Conservation (phyloP, 2,329 filamentous ascomycete genomes). For the Cladosporium sp. region DNA sequence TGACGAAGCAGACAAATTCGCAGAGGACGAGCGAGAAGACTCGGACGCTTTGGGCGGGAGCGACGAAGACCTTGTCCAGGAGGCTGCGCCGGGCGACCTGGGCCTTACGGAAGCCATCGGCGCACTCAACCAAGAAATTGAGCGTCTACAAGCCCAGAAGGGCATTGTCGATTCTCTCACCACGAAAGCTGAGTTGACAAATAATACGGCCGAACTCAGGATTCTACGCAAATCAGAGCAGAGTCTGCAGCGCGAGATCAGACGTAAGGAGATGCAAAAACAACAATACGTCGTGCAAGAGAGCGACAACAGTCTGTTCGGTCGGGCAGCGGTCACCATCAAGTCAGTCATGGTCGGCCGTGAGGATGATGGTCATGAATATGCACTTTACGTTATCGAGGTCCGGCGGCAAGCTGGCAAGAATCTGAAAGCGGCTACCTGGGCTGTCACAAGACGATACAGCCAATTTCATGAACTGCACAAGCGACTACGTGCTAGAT, state of each 20-base stretch:
- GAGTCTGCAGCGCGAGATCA: slow-evolving; percentile 87
- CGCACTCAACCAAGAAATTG: slow-evolving; percentile 83
- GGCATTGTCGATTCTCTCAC: slow-evolving; percentile 88
- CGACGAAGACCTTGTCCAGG: slow-evolving; percentile 80
- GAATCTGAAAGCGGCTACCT: slow-evolving; percentile 93
- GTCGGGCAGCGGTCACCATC: slow-evolving; percentile 84
- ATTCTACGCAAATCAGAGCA: slow-evolving; percentile 93
- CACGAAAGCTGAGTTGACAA: slow-evolving; percentile 92
- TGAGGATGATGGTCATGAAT: slow-evolving; percentile 91
- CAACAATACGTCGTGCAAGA: slow-evolving; percentile 98
- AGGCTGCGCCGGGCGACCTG: slow-evolving; percentile 91
- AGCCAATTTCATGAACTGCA: slow-evolving; percentile 97
- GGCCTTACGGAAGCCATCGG: slow-evolving; percentile 92
- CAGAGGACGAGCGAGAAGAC: slow-evolving; percentile 83
- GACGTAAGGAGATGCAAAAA: slow-evolving; percentile 89
- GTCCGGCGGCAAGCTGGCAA: slow-evolving; percentile 88
- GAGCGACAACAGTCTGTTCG: slow-evolving; percentile 95
- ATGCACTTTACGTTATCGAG: slow-evolving; percentile 88
- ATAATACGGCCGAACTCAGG: slow-evolving; percentile 89
- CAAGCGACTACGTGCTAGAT: slow-evolving; percentile 79
- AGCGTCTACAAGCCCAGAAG: slow-evolving; percentile 83
- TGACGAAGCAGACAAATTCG: slow-evolving; percentile 79
- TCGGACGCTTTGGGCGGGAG: slow-evolving; percentile 60
- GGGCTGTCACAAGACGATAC: slow-evolving; percentile 89
- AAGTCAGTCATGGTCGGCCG: slow-evolving; percentile 89